phyloP scores from a whole-genome alignment of 2,329 filamentous ascomycete species.

The Elsinoe ampelina region DNA sequence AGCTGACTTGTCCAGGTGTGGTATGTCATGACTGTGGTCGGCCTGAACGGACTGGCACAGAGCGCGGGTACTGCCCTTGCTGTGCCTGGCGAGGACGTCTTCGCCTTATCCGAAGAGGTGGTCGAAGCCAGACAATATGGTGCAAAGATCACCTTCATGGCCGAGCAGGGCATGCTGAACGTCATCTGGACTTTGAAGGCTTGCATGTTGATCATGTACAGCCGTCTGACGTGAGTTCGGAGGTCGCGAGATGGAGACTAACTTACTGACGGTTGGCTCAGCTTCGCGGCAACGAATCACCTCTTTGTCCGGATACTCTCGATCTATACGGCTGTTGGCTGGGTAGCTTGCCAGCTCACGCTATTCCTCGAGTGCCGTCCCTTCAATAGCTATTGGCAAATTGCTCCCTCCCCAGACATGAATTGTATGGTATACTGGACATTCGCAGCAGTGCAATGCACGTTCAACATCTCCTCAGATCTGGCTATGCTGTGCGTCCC shows the following conservation, averaged over 20 bases:
- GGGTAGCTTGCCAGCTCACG: conserved; percentile 44
- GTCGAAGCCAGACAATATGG: conserved; percentile 33
- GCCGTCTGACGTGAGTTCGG: conserved; percentile 28
- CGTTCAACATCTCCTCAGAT: conserved; percentile 53
- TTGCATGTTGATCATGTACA: conserved; percentile 50
- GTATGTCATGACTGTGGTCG: conserved; percentile 35
- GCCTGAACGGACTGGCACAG: conserved; percentile 32
- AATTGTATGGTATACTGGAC: conserved; percentile 29
- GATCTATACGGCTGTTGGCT: conserved; percentile 40
- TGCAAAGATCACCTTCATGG: conserved; percentile 37
- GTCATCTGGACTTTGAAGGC: conserved; percentile 49
- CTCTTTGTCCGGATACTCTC: conserved; percentile 42
- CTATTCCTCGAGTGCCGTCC: conserved; percentile 47
- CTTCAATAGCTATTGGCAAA: conserved; percentile 46
- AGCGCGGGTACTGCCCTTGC: conserved; percentile 38
- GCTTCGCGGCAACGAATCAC: conserved; percentile 26
- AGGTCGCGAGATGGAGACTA: not conserved
- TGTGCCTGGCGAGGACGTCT: conserved; percentile 18
- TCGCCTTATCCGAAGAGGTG: conserved; percentile 28
- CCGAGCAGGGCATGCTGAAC: conserved; percentile 47
- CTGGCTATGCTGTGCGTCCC: conserved; percentile 51
- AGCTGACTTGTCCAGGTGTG: conserved; percentile 27
- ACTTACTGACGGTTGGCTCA: not conserved
- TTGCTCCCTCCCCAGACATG: conserved; percentile 15
- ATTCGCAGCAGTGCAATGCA: conserved; percentile 51